phyloP scores from a whole-genome alignment of 106 monocot genomes.

The Amphibolis antarctica region DNA sequence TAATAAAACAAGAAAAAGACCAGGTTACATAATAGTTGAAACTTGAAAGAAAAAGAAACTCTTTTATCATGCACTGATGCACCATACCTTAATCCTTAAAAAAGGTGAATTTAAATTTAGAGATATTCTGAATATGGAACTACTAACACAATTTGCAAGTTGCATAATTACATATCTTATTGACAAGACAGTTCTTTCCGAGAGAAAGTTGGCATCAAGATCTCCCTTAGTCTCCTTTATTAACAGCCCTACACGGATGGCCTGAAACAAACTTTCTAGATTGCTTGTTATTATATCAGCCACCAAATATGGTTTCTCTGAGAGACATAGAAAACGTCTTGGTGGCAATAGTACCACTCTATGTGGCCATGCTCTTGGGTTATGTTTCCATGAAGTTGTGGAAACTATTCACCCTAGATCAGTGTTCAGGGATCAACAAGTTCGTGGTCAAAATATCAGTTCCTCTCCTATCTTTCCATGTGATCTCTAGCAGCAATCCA shows the following conservation, averaged over 20 bases:
- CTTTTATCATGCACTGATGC: not conserved
- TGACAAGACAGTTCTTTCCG: conserved; percentile 1
- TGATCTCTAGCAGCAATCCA: conserved; percentile 57
- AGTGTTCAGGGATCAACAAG: conserved; percentile 61
- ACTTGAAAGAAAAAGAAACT: not conserved
- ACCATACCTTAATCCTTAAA: too few species aligned
- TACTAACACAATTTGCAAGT: conserved; percentile 2
- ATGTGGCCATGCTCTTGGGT: conserved; percentile 54
- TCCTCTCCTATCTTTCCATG: conserved; percentile 56
- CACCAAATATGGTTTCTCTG: conserved; percentile 44
- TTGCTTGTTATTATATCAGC: conserved; percentile 4
- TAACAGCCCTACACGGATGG: not conserved
- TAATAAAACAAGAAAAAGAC: not conserved
- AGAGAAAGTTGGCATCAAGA: conserved; percentile 6
- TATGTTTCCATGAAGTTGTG: conserved; percentile 54
- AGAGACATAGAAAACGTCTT: conserved; percentile 40
- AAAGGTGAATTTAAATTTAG: too few species aligned
- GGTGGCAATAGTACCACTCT: conserved; percentile 51
- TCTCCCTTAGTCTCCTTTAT: conserved; percentile 5
- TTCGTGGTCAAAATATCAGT: conserved; percentile 64
- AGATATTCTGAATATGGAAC: not conserved
- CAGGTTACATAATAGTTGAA: not conserved
- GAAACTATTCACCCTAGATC: conserved; percentile 48
- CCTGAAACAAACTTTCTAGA: not conserved
- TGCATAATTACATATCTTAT: not conserved